Conservation (phyloP, 2,329 filamentous ascomycete genomes). For the Colletotrichum ledebouriae region DNA sequence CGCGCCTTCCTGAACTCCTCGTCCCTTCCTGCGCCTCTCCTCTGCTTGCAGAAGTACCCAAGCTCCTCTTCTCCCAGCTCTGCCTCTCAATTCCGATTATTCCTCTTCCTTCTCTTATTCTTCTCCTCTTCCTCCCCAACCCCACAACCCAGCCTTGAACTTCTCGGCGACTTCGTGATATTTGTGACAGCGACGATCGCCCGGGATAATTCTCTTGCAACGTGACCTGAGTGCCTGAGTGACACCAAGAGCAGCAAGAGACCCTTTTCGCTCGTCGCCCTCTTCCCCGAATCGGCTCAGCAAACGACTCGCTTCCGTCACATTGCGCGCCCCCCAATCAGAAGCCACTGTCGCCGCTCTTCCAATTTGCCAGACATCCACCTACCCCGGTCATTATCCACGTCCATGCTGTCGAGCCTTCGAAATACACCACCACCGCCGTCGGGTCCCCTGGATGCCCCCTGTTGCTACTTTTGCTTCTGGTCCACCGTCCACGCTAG, state of each 20-base stretch:
- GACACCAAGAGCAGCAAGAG: slow-evolving; percentile 23
- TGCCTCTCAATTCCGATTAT: too few relatives aligned
- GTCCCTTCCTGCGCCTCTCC: background rate
- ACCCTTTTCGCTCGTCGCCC: slow-evolving; percentile 12
- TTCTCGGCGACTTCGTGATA: slow-evolving; percentile 7
- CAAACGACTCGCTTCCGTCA: slow-evolving; percentile 34
- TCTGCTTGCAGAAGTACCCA: background rate
- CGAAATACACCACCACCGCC: slow-evolving; percentile 18
- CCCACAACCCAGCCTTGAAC: background rate
- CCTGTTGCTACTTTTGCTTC: slow-evolving; percentile 15
- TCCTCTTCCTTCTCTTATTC: background rate
- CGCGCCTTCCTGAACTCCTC: too few relatives aligned
- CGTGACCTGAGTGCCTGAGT: slow-evolving; percentile 25
- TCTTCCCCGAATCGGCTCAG: slow-evolving; percentile 32
- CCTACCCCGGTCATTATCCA: slow-evolving; percentile 7
- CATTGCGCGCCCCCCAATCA: slow-evolving; percentile 39
- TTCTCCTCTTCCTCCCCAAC: background rate
- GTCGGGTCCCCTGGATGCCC: slow-evolving; percentile 3
- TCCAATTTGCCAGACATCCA: slow-evolving; percentile 41
- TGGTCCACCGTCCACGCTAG: slow-evolving; percentile 6
- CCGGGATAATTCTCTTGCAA: slow-evolving; percentile 25
- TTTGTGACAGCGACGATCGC: slow-evolving; percentile 26
- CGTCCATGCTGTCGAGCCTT: slow-evolving; percentile 3
- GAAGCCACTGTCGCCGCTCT: slow-evolving; percentile 20
- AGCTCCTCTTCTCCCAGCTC: background rate